A percentile compares a stretch with the other conserved stretches of the same genome.
Evolutionary conservation across 176 grass and related monocot species (phyloP).

Genomic region (Ananas comosus): DNA sequence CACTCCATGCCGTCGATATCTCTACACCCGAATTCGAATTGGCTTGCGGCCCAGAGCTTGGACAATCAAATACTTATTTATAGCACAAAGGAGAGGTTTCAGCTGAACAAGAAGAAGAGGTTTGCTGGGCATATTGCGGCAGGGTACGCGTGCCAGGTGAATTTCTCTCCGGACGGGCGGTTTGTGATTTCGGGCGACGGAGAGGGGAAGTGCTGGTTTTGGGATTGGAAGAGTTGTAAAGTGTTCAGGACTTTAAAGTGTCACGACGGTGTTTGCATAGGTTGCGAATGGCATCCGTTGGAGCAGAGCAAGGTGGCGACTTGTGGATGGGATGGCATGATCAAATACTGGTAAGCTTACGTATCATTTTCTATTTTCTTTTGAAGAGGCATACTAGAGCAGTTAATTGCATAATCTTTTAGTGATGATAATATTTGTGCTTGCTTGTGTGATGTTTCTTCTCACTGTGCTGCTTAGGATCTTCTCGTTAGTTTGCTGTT

Average conservation of each 20-base stretch:
- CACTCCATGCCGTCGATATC: conserved; percentile 94
- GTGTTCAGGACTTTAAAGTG: conserved; percentile 82
- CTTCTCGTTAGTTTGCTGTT: neutral
- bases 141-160: conserved; percentile 97
- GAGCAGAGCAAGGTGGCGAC: conserved; percentile 98
- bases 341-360: conserved; percentile 91
- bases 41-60: conserved; percentile 91
- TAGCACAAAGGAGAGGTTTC: conserved; percentile 95
- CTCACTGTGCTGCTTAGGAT: conserved; percentile 1
- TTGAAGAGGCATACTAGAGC: no score
- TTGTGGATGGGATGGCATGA: conserved; percentile 95
- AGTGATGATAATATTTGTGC: conserved; percentile 1
- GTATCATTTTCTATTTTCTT: conserved; percentile 1
- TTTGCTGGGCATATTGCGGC: conserved; percentile 94
- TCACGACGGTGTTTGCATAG: conserved; percentile 90
- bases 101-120: conserved; percentile 98
- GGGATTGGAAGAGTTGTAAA: conserved; percentile 98
- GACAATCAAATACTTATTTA: conserved; percentile 99
- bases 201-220: conserved; percentile 96
- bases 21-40: conserved; percentile 86
- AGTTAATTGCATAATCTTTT: conserved; percentile 5
- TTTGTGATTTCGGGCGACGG: conserved; percentile 95
- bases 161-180: conserved; percentile 92
- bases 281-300: conserved; percentile 93
- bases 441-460: neutral